phyloP scores from a whole-genome alignment of 148 eudicot species.

The Cornus controversa region DNA sequence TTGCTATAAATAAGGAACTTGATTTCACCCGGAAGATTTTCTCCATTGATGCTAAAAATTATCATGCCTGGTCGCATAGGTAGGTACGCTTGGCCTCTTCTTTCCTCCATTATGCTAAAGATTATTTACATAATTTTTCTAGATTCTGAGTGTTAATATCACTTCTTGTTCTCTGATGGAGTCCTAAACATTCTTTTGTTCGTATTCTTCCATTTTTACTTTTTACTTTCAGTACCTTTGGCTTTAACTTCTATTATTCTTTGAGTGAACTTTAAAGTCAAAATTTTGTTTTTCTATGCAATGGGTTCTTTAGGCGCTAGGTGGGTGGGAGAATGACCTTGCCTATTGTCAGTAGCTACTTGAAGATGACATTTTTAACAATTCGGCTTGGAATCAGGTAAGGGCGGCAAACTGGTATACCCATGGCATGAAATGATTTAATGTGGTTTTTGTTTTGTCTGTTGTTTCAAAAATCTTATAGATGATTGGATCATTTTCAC shows the following conservation, averaged over 20 bases:
- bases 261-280: neutral
- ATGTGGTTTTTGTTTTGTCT: neutral
- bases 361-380: constrained; percentile 70
- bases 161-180: neutral
- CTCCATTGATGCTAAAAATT: constrained; percentile 74
- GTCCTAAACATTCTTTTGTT: neutral
- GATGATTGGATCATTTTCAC: neutral
- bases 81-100: constrained; percentile 44
- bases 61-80: constrained; percentile 98
- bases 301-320: constrained; percentile 93
- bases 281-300: constrained; percentile 30
- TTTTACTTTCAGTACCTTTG: neutral
- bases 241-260: neutral
- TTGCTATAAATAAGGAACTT: constrained; percentile 55
- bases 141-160: neutral
- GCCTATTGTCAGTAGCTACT: constrained; percentile 78
- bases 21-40: constrained; percentile 81
- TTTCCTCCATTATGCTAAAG: constrained; percentile 4
- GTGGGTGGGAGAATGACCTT: constrained; percentile 98
- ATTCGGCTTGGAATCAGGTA: constrained; percentile 99
- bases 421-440: neutral
- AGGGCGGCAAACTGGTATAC: neutral
- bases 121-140: too few species aligned
- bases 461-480: too few species aligned
- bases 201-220: neutral